Evolutionary conservation across 768 basidiomycete genomes (phyloP).

Genomic region (Kwoniella heveanensis): DNA sequence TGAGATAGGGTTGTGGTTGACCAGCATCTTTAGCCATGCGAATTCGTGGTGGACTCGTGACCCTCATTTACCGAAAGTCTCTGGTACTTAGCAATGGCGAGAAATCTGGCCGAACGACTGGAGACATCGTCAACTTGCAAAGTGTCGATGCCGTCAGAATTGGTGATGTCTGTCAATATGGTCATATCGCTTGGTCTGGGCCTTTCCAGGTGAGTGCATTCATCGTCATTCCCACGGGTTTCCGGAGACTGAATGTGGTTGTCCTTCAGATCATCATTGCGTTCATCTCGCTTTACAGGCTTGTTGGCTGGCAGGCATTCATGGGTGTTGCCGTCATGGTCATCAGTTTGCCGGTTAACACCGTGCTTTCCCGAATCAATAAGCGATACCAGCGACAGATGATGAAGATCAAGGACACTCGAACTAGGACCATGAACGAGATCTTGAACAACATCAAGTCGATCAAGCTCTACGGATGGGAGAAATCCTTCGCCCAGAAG

Average conservation of each 20-base stretch:
- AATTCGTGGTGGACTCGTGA: constrained; percentile 84
- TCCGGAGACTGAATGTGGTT: not conserved
- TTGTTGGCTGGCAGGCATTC: constrained; percentile 89
- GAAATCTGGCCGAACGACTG: constrained; percentile 70
- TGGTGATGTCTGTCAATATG: constrained; percentile 58
- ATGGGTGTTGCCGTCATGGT: constrained; percentile 85
- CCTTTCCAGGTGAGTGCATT: constrained; percentile 67
- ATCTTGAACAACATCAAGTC: constrained; percentile 87
- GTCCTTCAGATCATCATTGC: constrained; percentile 72
- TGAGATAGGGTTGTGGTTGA: constrained; percentile 36
- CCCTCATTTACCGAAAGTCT: constrained; percentile 81
- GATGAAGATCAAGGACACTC: constrained; percentile 83
- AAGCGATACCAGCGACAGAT: constrained; percentile 74
- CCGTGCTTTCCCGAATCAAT: constrained; percentile 40
- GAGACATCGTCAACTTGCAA: constrained; percentile 94
- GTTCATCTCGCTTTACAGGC: constrained; percentile 82
- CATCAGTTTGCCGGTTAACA: constrained; percentile 59
- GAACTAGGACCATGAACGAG: constrained; percentile 76
- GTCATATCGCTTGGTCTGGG: constrained; percentile 80
- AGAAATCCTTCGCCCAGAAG: constrained; percentile 79
- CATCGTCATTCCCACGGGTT: constrained; percentile 1
- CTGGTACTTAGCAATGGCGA: constrained; percentile 84
- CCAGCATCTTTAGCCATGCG: constrained; percentile 64
- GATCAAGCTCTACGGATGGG: constrained; percentile 79
- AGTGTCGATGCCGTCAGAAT: constrained; percentile 63